Evolutionary conservation across 257 asterid genomes (phyloP), one percentile per base, ranked within the genome.

Genomic region (Schizonepeta tenuifolia): DNA sequence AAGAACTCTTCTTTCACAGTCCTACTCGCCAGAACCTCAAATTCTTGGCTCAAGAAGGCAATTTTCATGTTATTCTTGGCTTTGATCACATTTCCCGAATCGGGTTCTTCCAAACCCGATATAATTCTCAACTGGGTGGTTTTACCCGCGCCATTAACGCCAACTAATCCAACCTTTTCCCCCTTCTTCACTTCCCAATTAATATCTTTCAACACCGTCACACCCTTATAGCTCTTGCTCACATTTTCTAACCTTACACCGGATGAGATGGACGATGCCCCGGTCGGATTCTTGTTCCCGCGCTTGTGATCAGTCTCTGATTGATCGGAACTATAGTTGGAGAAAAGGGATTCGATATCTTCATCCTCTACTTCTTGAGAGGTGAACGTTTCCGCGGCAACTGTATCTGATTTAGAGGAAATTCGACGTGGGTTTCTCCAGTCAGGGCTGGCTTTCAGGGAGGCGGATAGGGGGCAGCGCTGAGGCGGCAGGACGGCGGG

Each of bases 81-180:
- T 86, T 94, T 94, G 59, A 94, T 88, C 20, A 94, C 93, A 49
- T 86, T 86, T 59, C 99, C 99, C 0, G 93, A 83, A 78, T 94
- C 97, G 9, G 97, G 96, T 58, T 88, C 91, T 64, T 94, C 99
- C 5, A 89, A 77, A 40, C 99, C 99, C 22, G 97, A 47, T 67
- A 94, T 89, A 57, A 91, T 91, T 70, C 99, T 86, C 88, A 94
- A 31, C 41, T 94, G 99, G 74, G 97, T 94, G 20, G 99, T 94
- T 67, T 94, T 94, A 6, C 99, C 99, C 1, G 96, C 97, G 26
- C 99, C 99, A 75, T 94, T 94, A 35, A 94, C 99, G 38, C 99
- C 99, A 13, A 94, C 99, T 21, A 94, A 67, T 24, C 99, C 99
- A 0, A 94, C 99, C 35, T 94, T 94, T 77, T 94, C 99, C 0